Conservation (phyloP, 306 rosid genomes). For the Aeschynomene evenia region DNA sequence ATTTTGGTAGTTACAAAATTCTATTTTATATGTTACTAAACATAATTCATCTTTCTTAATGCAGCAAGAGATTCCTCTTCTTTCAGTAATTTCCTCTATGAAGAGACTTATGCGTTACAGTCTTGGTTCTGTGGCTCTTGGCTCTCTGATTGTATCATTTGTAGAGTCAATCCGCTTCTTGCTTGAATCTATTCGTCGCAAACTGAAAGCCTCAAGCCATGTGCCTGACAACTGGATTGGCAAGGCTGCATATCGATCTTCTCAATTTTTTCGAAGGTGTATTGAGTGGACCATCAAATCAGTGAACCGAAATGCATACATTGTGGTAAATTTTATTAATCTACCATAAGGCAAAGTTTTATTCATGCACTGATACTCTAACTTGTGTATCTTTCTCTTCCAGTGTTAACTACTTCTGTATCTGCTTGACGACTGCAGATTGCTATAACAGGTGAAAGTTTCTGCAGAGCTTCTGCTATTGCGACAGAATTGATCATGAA, state of each 20-base stretch:
- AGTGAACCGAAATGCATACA: constrained; percentile 91
- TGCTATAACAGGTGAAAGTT: constrained; percentile 90
- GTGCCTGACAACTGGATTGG: constrained; percentile 65
- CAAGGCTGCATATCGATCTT: constrained; percentile 51
- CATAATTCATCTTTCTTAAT: constrained; percentile 28
- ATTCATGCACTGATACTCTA: background rate
- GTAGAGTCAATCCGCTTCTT: constrained; percentile 84
- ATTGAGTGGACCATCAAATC: constrained; percentile 88
- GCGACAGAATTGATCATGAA: constrained; percentile 84
- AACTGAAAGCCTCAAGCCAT: constrained; percentile 60
- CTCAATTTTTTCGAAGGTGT: constrained; percentile 56
- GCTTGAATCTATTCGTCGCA: constrained; percentile 87
- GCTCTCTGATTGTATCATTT: constrained; percentile 79
- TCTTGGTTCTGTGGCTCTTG: constrained; percentile 96
- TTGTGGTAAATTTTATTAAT: constrained; percentile 61
- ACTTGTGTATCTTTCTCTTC: background rate
- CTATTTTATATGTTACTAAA: constrained; percentile 13
- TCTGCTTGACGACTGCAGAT: constrained; percentile 55
- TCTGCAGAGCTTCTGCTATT: constrained; percentile 73
- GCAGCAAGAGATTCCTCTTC: constrained; percentile 92
- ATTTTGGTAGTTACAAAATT: background rate
- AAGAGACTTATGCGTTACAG: constrained; percentile 70
- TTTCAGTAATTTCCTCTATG: constrained; percentile 82
- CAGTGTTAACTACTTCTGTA: constrained; percentile 2
- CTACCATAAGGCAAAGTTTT: constrained; percentile 8